These are phyloP conservation scores for Pseudocercospora fuligena DNA, from an alignment of 2,329 filamentous ascomycete genomes.

Conservation along the genomic window DNA sequence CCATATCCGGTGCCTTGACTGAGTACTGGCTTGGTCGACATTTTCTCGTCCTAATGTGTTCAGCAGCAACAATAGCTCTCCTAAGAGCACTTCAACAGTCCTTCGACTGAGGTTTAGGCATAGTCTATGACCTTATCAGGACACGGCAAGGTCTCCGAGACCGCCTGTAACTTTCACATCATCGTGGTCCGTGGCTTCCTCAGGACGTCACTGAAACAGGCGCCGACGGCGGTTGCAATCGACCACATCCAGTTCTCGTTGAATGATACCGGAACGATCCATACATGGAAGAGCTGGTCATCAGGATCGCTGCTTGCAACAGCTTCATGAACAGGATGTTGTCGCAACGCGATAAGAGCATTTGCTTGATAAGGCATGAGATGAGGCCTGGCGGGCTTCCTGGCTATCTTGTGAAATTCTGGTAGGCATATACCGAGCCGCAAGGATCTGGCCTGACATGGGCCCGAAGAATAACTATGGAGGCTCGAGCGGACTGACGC, in stretches of 20 bases:
- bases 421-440: not conserved
- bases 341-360: not conserved
- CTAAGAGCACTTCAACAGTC: not conserved
- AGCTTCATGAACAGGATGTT: not conserved
- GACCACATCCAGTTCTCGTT: not conserved
- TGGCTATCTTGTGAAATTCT: not conserved
- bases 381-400: not conserved
- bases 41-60: not conserved
- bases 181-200: not conserved
- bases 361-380: not conserved
- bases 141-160: not conserved
- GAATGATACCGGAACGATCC: not conserved
- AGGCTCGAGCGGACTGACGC: not conserved
- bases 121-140: not conserved
- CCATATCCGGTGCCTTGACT: slow-evolving; percentile 65
- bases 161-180: not conserved
- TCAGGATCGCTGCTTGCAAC: not conserved
- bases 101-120: not conserved
- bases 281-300: not conserved
- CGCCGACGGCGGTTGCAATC: not conserved
- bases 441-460: not conserved
- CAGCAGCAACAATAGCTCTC: not conserved
- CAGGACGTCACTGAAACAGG: not conserved
- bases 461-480: not conserved
- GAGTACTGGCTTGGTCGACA: slow-evolving; percentile 13